These are phyloP conservation scores for Escovopsis sp. DNA, from an alignment of 2,329 filamentous ascomycete species.

Conservation along the genomic window DNA sequence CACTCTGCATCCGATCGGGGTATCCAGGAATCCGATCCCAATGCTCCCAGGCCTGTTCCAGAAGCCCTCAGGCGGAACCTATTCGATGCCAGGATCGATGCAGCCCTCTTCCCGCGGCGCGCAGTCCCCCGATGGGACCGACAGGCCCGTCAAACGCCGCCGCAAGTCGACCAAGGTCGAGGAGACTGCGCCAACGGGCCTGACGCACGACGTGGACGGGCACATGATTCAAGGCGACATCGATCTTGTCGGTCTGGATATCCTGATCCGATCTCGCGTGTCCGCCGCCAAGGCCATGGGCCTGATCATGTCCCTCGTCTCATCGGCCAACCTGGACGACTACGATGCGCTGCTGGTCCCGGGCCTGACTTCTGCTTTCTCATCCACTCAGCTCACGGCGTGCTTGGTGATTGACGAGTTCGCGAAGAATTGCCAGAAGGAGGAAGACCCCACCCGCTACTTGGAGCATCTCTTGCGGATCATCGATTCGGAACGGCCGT, in stretches of 20 bases:
- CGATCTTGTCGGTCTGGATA: constrained; percentile 81
- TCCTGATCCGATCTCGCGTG: constrained; percentile 78
- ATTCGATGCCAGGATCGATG: constrained; percentile 37
- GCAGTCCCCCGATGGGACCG: constrained; percentile 36
- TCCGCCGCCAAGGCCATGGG: constrained; percentile 77
- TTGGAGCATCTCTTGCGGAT: constrained; percentile 53
- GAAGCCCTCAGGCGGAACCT: constrained; percentile 80
- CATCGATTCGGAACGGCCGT: constrained; percentile 66
- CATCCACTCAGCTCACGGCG: constrained; percentile 73
- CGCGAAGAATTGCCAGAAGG: constrained; percentile 40
- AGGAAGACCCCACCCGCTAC: constrained; percentile 34
- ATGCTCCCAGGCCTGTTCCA: constrained; percentile 86
- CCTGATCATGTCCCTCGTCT: constrained; percentile 63
- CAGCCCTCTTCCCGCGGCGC: constrained; percentile 29
- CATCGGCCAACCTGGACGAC: constrained; percentile 42
- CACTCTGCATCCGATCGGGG: constrained; percentile 79
- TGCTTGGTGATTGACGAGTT: constrained; percentile 82
- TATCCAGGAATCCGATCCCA: constrained; percentile 75
- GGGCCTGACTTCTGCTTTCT: constrained; percentile 55
- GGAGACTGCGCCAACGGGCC: constrained; percentile 42
- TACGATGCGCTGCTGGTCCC: constrained; percentile 52
- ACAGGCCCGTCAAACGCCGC: constrained; percentile 58
- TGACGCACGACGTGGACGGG: constrained; percentile 90
- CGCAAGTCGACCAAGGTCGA: constrained; percentile 76
- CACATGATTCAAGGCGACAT: constrained; percentile 97